These are phyloP conservation scores for Heritiera littoralis DNA, from an alignment of 345 rosid genomes.

Conservation along the genomic window DNA sequence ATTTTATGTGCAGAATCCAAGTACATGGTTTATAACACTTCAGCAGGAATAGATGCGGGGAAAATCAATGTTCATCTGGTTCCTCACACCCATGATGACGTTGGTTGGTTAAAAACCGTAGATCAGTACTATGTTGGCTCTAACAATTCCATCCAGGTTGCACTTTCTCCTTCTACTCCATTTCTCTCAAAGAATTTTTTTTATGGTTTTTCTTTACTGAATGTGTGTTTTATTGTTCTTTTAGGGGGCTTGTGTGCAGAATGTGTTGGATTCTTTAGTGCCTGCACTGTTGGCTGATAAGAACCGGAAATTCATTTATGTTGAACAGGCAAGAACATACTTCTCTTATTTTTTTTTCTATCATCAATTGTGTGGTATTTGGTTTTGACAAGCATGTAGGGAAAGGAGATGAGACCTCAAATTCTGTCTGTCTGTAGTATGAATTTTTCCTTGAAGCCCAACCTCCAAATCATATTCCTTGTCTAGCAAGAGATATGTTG, in stretches of 20 bases:
- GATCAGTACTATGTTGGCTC: constrained; percentile 99
- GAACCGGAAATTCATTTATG: constrained; percentile 86
- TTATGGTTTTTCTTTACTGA: not conserved
- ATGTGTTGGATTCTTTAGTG: constrained; percentile 87
- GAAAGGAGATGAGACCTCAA: not conserved
- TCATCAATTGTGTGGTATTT: constrained; percentile 19
- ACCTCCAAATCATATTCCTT: not conserved
- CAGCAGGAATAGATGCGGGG: constrained; percentile 65
- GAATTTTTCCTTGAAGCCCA: not conserved
- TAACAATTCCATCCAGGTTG: constrained; percentile 94
- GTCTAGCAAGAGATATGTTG: not conserved
- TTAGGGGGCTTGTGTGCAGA: constrained; percentile 93
- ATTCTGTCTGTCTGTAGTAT: not conserved
- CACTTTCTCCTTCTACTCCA: not conserved
- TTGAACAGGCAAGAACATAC: constrained; percentile 60
- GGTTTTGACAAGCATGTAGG: not conserved
- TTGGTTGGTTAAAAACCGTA: constrained; percentile 97
- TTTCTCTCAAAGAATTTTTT: not conserved
- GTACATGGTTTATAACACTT: constrained; percentile 82
- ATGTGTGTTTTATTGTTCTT: not conserved
- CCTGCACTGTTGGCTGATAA: constrained; percentile 86
- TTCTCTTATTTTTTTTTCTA: constrained; percentile 18
- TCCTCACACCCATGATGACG: constrained; percentile 93
- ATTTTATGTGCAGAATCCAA: constrained; percentile 52
- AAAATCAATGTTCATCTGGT: constrained; percentile 96